Evolutionary conservation across 1,139 yeast species (phyloP), one percentile per base, ranked within the genome.

Genomic region (Casaregolazyma suthepensis): DNA sequence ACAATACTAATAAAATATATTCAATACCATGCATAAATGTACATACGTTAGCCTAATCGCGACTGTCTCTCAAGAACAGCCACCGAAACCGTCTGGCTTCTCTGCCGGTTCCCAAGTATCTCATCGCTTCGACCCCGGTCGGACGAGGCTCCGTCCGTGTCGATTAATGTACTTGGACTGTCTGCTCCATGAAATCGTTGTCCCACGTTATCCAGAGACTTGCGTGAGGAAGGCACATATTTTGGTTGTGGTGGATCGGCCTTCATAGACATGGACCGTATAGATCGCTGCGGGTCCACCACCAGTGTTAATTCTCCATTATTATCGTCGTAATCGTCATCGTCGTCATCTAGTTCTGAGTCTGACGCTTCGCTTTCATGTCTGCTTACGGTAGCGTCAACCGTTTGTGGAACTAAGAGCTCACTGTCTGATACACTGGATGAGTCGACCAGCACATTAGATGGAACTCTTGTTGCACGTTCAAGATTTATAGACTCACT

Each of bases 241-340:
- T 7, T 3, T 35, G 40, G 9, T 35, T 7, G 46, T 10, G 26
- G 15, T 20, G 23, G 35, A 3, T 49, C 52, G 29, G 46, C 42
- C 23, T 38, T 48, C 35, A 31, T 29, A 3, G 56, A 52, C 31
- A 52, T 46, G 1, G 62, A 52, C 6, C 54, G 57, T 26, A 54
- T 52, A 22, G 55, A 51, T n/a, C 66, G 56, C 23, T 59, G 56
- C 6, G 71, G 53, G 69, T 79, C 72, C 58, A 81, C 77, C 12
- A 80, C 81, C 38, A 81, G 69, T 0, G 83, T 80, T 57, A 81
- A 66, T 60, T 81, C 79, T 1, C 79, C 83, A 52, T 71, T 72
- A 23, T 54, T 57, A 15, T 52, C 57, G 23, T 70, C 72, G n/a
- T 46, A 48, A 12, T 50, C 45, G n/a, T 43, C 48, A 29, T 43